Evolutionary conservation across 2,329 filamentous ascomycete species (phyloP), one percentile per base, ranked within the genome.

Genomic region (Paramyrothecium roridum): DNA sequence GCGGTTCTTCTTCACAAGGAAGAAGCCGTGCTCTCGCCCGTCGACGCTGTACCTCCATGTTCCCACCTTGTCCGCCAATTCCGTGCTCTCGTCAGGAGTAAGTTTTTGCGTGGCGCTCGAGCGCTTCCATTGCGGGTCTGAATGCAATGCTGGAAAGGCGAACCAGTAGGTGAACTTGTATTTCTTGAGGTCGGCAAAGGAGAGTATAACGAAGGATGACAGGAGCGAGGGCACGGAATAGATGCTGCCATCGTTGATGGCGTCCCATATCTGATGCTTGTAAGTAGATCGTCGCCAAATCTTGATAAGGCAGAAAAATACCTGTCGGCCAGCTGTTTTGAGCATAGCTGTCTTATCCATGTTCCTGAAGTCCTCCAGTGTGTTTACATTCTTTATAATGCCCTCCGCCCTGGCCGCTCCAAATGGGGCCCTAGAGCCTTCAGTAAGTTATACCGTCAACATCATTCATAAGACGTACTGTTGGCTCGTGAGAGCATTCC

Each of bases 121-220:
- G 52, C 87, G 78, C 63, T 84, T 87, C 95, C 95, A 99, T 26
- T 82, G 79, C 2, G 91, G 91, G 54, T 93, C 88, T 3, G 93
- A 96, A 69, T 96, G 93, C 48, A 99, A 80, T 17, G 93, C 92
- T 1, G 95, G 95, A 67, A 96, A 99, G 6, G 89, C 93, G 72
- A 98, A 98, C 86, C 96, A 96, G 74, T 98, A 98, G n/a, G 89
- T 91, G 70, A 98, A 97, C 59, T 88, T 91, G 76, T 98, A 98
- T 69, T 96, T 97, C 73, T 99, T 99, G 34, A 99, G 82, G 68
- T 99, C 93, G 59, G 95, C 93, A 70, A 91, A 99, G 17, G 91
- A 96, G 48, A 98, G 85, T 56, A 96, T 86, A 23, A 90, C 83
- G 71, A 97, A 98, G 8, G 91, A 95, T 4, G 91, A 87, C 19